phyloP scores from a whole-genome alignment of 306 rosid genomes.

The Luffa aegyptiaca region DNA sequence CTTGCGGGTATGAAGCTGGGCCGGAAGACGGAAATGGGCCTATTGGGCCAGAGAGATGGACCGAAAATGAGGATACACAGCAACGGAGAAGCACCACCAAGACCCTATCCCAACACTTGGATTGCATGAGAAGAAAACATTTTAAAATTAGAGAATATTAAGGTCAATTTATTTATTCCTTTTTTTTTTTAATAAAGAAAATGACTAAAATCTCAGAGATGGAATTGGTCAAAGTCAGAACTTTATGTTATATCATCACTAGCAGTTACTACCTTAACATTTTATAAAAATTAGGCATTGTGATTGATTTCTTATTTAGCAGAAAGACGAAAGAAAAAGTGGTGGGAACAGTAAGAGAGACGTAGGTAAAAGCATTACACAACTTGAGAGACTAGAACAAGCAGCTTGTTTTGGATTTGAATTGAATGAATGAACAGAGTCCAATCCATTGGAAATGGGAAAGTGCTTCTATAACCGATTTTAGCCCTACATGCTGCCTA shows the following conservation, averaged over 20 bases:
- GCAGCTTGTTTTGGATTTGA: background rate
- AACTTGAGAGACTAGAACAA: background rate
- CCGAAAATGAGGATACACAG: background rate
- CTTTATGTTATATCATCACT: no score
- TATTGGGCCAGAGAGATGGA: no score
- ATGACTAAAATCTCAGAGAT: background rate
- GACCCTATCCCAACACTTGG: background rate
- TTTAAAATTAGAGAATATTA: background rate
- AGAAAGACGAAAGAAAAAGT: background rate
- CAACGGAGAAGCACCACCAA: background rate
- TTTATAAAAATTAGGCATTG: background rate
- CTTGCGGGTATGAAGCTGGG: background rate
- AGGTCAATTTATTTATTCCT: background rate
- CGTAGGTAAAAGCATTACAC: background rate
- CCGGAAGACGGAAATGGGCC: background rate
- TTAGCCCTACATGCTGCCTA: background rate
- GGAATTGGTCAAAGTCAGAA: no score
- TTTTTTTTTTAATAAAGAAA: background rate
- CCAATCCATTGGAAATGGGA: background rate
- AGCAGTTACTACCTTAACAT: no score
- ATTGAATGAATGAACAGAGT: background rate
- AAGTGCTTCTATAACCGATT: background rate
- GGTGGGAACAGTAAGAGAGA: background rate
- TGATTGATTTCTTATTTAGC: background rate
- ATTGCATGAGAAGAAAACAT: background rate